Evolutionary conservation across 768 basidiomycete species (phyloP), one percentile per base, ranked within the genome.

Genomic region (Mycena crocata): DNA sequence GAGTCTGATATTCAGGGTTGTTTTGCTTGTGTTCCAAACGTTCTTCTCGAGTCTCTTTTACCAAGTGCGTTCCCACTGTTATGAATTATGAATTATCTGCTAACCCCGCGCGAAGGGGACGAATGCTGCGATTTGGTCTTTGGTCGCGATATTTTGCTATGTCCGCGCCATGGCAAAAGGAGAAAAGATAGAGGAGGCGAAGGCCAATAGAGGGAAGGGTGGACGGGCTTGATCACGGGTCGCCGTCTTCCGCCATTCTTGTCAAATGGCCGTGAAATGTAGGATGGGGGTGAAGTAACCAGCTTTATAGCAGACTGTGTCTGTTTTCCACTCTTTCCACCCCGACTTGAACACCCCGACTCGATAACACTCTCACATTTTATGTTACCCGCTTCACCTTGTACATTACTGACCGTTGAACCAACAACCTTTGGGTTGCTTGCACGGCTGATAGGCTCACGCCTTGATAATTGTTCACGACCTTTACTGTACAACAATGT

Each of bases 81-180:
- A 19, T n/a, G n/a, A 40, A 56, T 23, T 34, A 45, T 34, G 24
- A 28, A 39, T 1, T 8, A n/a, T 44, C 24, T 42, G 51, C 37
- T 66, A 51, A 66, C 58, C 45, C 52, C 31, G 30, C 13, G 24
- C 31, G 17, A 46, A 96, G 93, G 95, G 94, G 45, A 92, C 93
- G 35, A 95, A 95, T 73, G 91, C 89, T 30, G 89, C 90, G 15
- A 77, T 96, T 54, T 98, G 89, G 85, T 94, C 93, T 26, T 73
- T 93, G 54, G 85, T 94, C 72, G 91, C 93, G 21, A 82, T 86
- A 28, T 67, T 84, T 60, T 89, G 89, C 73, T 97, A 94, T 72
- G 77, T 79, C 17, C 86, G 89, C 60, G 92, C 93, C 15, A 80
- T 89, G 44, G 76, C 84, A 66, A 82, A 86, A 23, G 92, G 90